Conservation (phyloP, 805 yeast genomes). For the Starmerella floris region DNA sequence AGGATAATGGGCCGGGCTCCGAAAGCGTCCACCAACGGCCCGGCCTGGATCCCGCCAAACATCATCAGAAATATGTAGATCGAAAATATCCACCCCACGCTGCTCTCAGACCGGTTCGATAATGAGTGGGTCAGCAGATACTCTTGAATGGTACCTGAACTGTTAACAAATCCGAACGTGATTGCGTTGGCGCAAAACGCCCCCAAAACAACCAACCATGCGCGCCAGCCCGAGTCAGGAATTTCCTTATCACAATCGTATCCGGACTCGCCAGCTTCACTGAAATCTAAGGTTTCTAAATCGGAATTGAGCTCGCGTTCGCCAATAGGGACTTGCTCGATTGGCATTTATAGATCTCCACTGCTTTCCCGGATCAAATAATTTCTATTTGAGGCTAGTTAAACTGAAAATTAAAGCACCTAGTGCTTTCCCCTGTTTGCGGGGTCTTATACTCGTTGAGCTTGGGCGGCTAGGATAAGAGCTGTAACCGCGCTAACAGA, state of each 20-base stretch:
- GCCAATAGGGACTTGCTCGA: too few relatives aligned
- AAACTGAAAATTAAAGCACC: too few relatives aligned
- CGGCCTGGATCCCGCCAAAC: conserved; percentile 36
- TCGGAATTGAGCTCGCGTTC: too few relatives aligned
- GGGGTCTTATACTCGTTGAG: too few relatives aligned
- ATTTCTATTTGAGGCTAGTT: too few relatives aligned
- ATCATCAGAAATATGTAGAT: conserved; percentile 27
- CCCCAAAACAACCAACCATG: conserved; percentile 42
- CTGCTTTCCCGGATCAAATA: too few relatives aligned
- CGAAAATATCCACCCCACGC: conserved; percentile 56
- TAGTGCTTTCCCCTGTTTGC: too few relatives aligned
- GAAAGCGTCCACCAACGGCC: conserved; percentile 44
- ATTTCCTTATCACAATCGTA: conserved; percentile 1
- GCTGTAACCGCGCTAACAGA: too few relatives aligned
- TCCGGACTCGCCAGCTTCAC: neutral
- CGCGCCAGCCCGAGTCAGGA: conserved; percentile 43
- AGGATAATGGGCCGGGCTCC: conserved; percentile 38
- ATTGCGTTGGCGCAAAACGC: conserved; percentile 43
- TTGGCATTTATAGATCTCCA: too few relatives aligned
- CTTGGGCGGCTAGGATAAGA: too few relatives aligned
- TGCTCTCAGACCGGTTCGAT: conserved; percentile 31
- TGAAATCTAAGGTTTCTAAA: too few relatives aligned
- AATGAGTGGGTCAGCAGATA: conserved; percentile 37
- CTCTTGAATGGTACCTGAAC: conserved; percentile 55
- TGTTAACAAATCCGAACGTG: conserved; percentile 50